Evolutionary conservation across 257 asterid species (phyloP).

Genomic region (Przewalskia tangutica): DNA sequence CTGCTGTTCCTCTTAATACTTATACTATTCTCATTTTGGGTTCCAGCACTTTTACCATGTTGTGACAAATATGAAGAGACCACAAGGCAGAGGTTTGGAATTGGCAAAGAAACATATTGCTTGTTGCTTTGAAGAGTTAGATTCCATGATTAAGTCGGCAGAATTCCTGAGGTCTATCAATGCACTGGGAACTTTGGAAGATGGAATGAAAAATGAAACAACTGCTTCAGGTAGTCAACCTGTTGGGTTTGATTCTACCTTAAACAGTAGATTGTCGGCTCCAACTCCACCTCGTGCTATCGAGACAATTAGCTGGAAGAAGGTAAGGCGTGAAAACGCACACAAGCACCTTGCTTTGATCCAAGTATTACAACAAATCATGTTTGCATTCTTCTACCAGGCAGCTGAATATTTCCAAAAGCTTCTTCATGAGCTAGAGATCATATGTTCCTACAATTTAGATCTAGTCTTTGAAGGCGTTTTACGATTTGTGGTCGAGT

Average conservation of each 20-base stretch:
- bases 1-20: conserved; percentile 13
- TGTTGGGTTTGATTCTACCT: conserved; percentile 83
- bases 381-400: conserved; percentile 32
- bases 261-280: conserved; percentile 89
- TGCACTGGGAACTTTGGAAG: conserved; percentile 25
- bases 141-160: conserved; percentile 63
- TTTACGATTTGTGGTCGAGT: conserved; percentile 65
- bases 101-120: conserved; percentile 82
- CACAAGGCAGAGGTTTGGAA: conserved; percentile 97
- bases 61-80: conserved; percentile 69
- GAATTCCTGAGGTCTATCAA: conserved; percentile 45
- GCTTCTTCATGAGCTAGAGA: conserved; percentile 88
- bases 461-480: conserved; percentile 65
- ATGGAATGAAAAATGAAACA: conserved; percentile 45
- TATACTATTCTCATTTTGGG: conserved; percentile 15
- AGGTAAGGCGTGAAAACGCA: conserved; percentile 32
- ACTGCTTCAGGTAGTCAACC: conserved; percentile 94
- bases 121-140: conserved; percentile 76
- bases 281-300: conserved; percentile 97
- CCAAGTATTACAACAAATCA: not conserved
- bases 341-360: not conserved
- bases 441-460: conserved; percentile 62
- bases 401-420: conserved; percentile 85
- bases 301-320: conserved; percentile 76
- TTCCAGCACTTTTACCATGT: conserved; percentile 85